phyloP scores from a whole-genome alignment of 208 protist genomes.

The Phytomonas sp. region DNA sequence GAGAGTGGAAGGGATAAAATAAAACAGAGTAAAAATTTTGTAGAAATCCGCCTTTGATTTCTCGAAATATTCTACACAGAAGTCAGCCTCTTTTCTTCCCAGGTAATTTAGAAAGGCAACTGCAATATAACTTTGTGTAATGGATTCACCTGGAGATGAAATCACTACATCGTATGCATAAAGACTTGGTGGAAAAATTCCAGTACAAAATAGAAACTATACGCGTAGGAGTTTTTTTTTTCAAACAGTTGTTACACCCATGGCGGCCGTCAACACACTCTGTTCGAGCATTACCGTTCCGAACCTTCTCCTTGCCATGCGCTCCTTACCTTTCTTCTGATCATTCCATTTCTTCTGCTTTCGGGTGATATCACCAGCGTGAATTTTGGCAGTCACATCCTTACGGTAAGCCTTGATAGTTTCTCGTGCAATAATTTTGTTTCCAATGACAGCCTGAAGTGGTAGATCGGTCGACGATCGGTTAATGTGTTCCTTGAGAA shows the following conservation, averaged over 20 bases:
- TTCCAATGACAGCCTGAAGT: constrained; percentile 85
- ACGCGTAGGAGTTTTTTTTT: neutral
- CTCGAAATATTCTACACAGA: neutral
- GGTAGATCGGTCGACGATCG: constrained; percentile 88
- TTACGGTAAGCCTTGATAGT: constrained; percentile 90
- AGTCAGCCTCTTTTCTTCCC: neutral
- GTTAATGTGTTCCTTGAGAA: constrained; percentile 83
- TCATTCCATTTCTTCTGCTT: constrained; percentile 95
- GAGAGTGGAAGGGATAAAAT: neutral
- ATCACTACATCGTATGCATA: neutral
- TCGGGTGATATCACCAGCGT: constrained; percentile 94
- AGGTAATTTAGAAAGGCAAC: neutral
- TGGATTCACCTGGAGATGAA: neutral
- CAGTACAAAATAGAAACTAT: neutral
- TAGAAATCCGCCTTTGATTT: neutral
- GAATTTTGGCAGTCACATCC: constrained; percentile 92
- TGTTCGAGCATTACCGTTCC: constrained; percentile 91
- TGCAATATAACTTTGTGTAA: neutral
- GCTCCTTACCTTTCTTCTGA: constrained; percentile 96
- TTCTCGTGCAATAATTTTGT: constrained; percentile 90
- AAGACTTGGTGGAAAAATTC: neutral
- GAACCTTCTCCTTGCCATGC: constrained; percentile 89
- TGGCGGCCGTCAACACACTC: constrained; percentile 84
- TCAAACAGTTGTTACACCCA: constrained; percentile 55
- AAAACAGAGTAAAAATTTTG: neutral